phyloP scores from a whole-genome alignment of 2,329 filamentous ascomycete species.

The Sporothrix sp. region DNA sequence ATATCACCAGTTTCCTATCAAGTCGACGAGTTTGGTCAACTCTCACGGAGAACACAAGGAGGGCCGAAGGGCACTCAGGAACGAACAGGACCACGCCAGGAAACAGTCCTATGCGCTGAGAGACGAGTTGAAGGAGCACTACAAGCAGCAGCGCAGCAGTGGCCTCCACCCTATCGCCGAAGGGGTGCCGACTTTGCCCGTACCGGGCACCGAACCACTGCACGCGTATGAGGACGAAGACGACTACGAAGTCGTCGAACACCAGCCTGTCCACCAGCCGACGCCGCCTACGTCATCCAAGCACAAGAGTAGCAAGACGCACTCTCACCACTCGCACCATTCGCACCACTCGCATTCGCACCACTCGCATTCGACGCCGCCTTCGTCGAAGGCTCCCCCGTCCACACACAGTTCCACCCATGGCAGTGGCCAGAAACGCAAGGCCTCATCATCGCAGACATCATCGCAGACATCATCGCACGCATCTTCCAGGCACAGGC shows the following conservation, averaged over 20 bases:
- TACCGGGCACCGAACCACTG: background rate
- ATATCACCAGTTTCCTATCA: constrained; percentile 20
- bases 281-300: constrained; percentile 1
- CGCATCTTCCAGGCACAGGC: constrained; percentile 1
- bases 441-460: background rate
- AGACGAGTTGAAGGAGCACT: constrained; percentile 8
- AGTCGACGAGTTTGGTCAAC: constrained; percentile 11
- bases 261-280: background rate
- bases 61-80: constrained; percentile 6
- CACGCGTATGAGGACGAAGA: background rate
- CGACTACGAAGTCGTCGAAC: constrained; percentile 1
- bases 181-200: background rate
- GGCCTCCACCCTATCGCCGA: background rate
- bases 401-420: background rate
- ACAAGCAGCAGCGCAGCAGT: constrained; percentile 2
- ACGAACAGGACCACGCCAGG: constrained; percentile 9
- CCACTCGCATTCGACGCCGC: background rate
- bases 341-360: background rate
- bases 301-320: background rate
- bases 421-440: constrained; percentile 8
- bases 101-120: constrained; percentile 11
- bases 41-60: constrained; percentile 3
- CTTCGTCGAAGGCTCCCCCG: background rate
- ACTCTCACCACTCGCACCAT: background rate
- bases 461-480: constrained; percentile 1